Conservation (phyloP, 2,329 filamentous ascomycete species). For the Stagonosporopsis rhizophila region DNA sequence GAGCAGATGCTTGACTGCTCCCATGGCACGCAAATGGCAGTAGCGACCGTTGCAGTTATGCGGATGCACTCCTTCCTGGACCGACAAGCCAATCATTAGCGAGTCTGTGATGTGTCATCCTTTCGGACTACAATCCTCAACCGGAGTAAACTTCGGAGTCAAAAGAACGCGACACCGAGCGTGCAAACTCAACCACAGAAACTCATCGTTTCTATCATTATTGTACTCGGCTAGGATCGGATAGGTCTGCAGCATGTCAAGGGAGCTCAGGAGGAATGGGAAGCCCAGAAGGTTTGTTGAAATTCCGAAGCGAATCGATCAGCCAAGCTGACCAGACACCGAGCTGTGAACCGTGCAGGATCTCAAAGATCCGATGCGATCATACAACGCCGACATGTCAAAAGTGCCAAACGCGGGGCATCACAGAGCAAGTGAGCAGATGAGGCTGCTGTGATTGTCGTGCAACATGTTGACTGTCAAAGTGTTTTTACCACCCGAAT, state of each 20-base stretch:
- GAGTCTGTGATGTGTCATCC: background rate
- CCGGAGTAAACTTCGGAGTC: slow-evolving; percentile 20
- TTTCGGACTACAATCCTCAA: slow-evolving; percentile 3
- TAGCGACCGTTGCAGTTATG: background rate
- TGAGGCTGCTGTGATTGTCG: background rate
- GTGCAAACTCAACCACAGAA: slow-evolving; percentile 5
- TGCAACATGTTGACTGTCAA: slow-evolving; percentile 8
- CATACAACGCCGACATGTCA: slow-evolving; percentile 44
- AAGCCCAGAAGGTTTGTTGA: slow-evolving; percentile 42
- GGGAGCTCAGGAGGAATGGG: slow-evolving; percentile 43
- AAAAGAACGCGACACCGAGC: background rate
- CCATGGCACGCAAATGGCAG: background rate
- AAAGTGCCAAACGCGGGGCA: slow-evolving; percentile 44
- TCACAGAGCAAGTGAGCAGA: slow-evolving; percentile 41
- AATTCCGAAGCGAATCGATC: slow-evolving; percentile 12
- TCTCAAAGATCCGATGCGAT: slow-evolving; percentile 47
- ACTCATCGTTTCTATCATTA: background rate
- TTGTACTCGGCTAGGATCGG: slow-evolving; percentile 8
- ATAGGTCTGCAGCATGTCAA: slow-evolving; percentile 26
- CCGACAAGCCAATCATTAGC: slow-evolving; percentile 1
- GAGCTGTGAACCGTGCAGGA: slow-evolving; percentile 48
- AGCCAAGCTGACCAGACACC: slow-evolving; percentile 23
- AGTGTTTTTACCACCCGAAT: slow-evolving; percentile 48
- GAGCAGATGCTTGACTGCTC: background rate
- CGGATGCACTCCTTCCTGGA: background rate